phyloP scores from a whole-genome alignment of 352 stramenopile species.

The Phytopythium montanum region DNA sequence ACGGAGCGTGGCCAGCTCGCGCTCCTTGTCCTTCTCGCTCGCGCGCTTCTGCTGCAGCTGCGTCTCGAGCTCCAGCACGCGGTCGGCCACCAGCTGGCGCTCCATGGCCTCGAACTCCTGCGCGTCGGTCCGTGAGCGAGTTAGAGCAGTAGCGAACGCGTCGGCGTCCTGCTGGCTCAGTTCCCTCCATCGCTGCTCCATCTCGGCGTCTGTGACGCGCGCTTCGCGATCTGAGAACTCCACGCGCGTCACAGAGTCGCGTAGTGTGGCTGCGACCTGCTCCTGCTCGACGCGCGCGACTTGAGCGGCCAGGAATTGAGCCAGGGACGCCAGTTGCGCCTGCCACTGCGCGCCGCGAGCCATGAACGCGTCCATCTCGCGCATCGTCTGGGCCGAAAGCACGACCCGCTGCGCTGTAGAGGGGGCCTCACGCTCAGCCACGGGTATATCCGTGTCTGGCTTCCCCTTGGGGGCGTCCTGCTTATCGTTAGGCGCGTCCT shows the following conservation, averaged over 20 bases:
- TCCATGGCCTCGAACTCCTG: slow-evolving; percentile 49
- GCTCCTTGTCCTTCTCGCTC: slow-evolving; percentile 38
- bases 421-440: too few relatives aligned
- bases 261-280: slow-evolving; percentile 30
- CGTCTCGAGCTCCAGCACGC: slow-evolving; percentile 48
- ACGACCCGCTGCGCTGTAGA: neutral
- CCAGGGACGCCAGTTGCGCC: slow-evolving; percentile 15
- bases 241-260: slow-evolving; percentile 31
- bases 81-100: slow-evolving; percentile 42
- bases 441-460: neutral
- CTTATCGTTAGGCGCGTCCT: too few relatives aligned
- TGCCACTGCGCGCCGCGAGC: slow-evolving; percentile 29
- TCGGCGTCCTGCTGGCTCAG: slow-evolving; percentile 18
- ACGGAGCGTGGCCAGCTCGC: slow-evolving; percentile 28
- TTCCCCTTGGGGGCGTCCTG: neutral
- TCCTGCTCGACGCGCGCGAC: slow-evolving; percentile 17
- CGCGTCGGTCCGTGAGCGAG: slow-evolving; percentile 14
- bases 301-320: slow-evolving; percentile 14
- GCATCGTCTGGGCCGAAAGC: slow-evolving; percentile 9
- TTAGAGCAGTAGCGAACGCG: slow-evolving; percentile 11
- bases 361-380: slow-evolving; percentile 34
- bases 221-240: slow-evolving; percentile 18
- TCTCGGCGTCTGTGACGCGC: slow-evolving; percentile 1
- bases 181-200: slow-evolving; percentile 12
- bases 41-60: slow-evolving; percentile 35